A percentile compares a stretch with the other conserved stretches of the same genome.
Evolutionary conservation across 31 red algal species (phyloP).

Genomic region (Odonthalia washingtoniensis): DNA sequence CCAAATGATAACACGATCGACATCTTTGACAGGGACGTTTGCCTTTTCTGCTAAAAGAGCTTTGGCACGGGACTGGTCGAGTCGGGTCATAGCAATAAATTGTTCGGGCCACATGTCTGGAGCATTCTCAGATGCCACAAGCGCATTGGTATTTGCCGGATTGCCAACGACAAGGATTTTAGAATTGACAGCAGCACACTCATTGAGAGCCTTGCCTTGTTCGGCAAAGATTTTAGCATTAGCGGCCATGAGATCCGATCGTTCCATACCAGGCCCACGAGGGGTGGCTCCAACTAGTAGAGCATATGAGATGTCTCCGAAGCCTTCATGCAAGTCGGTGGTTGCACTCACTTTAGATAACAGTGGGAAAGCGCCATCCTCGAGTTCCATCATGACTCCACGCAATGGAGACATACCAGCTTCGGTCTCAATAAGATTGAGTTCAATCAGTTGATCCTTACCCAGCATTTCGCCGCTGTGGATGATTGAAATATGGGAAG

Average conservation of each 20-base stretch:
- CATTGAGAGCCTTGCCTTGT: slow-evolving; percentile 94
- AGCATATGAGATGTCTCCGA: slow-evolving; percentile 85
- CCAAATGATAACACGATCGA: slow-evolving; percentile 97
- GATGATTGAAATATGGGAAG: neutral
- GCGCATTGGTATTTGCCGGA: slow-evolving; percentile 96
- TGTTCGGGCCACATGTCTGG: slow-evolving; percentile 87
- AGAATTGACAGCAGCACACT: slow-evolving; percentile 47
- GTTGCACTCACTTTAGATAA: slow-evolving; percentile 81
- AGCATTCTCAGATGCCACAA: slow-evolving; percentile 87
- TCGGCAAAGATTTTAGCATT: slow-evolving; percentile 95
- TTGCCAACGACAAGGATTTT: slow-evolving; percentile 98
- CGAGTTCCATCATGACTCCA: slow-evolving; percentile 97
- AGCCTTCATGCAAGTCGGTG: slow-evolving; percentile 80
- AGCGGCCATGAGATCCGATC: slow-evolving; percentile 87
- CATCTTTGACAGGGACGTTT: slow-evolving; percentile 74
- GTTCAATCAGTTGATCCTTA: slow-evolving; percentile 83
- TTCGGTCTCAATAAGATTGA: slow-evolving; percentile 83
- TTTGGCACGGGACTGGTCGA: slow-evolving; percentile 93
- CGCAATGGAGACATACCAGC: slow-evolving; percentile 81
- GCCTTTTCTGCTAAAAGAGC: slow-evolving; percentile 84
- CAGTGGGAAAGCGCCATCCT: slow-evolving; percentile 98
- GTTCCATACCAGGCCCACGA: slow-evolving; percentile 89
- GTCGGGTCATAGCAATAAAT: slow-evolving; percentile 94
- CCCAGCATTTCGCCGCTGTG: slow-evolving; percentile 94
- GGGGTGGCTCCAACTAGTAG: slow-evolving; percentile 92